Conservation (phyloP, 2,329 filamentous ascomycete species). For the Elsinoe perseae region DNA sequence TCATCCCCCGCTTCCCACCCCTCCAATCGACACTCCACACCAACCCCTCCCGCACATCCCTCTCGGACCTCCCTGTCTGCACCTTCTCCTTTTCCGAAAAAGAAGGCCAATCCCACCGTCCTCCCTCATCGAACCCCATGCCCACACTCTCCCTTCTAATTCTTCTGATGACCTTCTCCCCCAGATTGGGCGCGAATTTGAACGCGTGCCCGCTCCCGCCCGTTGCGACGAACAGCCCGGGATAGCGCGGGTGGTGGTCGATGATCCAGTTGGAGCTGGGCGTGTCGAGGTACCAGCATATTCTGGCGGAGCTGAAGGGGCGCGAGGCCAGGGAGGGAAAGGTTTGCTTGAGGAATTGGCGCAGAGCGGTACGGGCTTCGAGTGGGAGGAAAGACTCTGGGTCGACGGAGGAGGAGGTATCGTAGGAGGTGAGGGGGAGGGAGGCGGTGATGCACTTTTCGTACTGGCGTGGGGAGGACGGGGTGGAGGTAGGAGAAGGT, state of each 20-base stretch:
- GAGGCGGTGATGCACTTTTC: slow-evolving; percentile 36
- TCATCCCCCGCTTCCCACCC: slow-evolving; percentile 31
- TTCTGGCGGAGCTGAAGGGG: slow-evolving; percentile 40
- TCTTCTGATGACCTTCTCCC: slow-evolving; percentile 47
- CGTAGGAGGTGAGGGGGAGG: slow-evolving; percentile 44
- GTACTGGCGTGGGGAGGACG: slow-evolving; percentile 44
- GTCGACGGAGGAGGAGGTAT: slow-evolving; percentile 36
- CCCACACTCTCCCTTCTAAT: slow-evolving; percentile 37
- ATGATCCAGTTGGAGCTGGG: slow-evolving; percentile 50
- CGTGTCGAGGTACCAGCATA: slow-evolving; percentile 53
- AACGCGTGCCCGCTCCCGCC: slow-evolving; percentile 56
- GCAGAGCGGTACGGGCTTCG: slow-evolving; percentile 56
- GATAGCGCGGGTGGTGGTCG: slow-evolving; percentile 42
- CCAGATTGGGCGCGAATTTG: slow-evolving; percentile 54
- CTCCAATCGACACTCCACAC: slow-evolving; percentile 35
- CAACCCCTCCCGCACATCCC: slow-evolving; percentile 25
- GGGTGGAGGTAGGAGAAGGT: slow-evolving; percentile 35
- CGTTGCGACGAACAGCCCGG: slow-evolving; percentile 51
- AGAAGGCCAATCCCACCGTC: slow-evolving; percentile 53
- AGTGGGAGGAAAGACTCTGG: slow-evolving; percentile 40
- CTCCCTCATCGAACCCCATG: slow-evolving; percentile 42
- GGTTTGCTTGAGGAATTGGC: slow-evolving; percentile 53
- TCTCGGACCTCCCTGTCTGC: slow-evolving; percentile 26
- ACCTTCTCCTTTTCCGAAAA: slow-evolving; percentile 36
- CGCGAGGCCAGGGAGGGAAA: slow-evolving; percentile 33